These are phyloP conservation scores for Arabidopsis lyrata DNA, from an alignment of 441 rosid species.

Conservation along the genomic window DNA sequence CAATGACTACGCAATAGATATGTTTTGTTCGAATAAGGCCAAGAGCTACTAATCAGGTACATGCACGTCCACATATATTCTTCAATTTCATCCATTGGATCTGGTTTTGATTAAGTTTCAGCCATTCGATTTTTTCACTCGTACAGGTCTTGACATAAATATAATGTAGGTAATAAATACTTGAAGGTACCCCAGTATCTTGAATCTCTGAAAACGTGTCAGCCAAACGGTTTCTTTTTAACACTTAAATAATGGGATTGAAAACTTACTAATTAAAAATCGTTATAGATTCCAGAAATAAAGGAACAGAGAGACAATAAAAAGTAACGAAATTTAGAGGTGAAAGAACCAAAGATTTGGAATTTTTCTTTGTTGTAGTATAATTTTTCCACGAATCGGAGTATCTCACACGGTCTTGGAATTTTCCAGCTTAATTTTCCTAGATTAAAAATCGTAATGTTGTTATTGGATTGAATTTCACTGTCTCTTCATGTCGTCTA, in stretches of 20 bases:
- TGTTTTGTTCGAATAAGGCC: not conserved
- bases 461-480: conserved; percentile 14
- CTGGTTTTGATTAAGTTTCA: not conserved
- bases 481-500: conserved; percentile 32
- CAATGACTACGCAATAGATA: conserved; percentile 34
- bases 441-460: conserved; percentile 6
- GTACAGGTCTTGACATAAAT: not conserved
- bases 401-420: conserved; percentile 29
- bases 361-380: not conserved
- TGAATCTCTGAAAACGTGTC: conserved; percentile 33
- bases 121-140: not conserved
- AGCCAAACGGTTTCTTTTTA: conserved; percentile 38
- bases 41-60: conserved; percentile 10
- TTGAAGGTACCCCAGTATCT: conserved; percentile 22
- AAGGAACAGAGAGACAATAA: conserved; percentile 39
- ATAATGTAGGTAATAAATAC: conserved; percentile 9
- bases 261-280: not conserved
- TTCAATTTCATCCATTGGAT: not conserved
- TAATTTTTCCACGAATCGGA: conserved; percentile 19
- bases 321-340: conserved; percentile 23
- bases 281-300: conserved; percentile 36
- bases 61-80: not conserved
- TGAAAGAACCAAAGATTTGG: conserved; percentile 12
- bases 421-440: conserved; percentile 19
- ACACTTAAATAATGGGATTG: conserved; percentile 1